Conservation (phyloP, 768 basidiomycete genomes). For the Auriscalpium microsporum region DNA sequence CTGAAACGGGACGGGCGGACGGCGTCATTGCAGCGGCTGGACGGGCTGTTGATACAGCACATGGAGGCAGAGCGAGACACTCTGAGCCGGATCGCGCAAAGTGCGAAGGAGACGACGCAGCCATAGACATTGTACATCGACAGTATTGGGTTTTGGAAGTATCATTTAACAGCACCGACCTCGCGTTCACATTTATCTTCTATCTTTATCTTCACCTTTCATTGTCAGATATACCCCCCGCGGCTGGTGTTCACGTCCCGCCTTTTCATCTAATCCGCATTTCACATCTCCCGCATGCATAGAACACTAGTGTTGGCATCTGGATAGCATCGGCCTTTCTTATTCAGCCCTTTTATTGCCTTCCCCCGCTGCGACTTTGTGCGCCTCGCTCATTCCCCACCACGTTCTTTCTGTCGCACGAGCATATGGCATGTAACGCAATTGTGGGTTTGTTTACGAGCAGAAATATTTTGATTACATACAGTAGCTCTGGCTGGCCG, state of each 20-base stretch:
- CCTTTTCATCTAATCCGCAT: neutral
- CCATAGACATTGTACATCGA: slow-evolving; percentile 5
- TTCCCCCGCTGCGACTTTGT: too few species aligned
- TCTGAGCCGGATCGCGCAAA: slow-evolving; percentile 63
- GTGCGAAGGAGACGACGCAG: slow-evolving; percentile 11
- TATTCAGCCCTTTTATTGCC: too few species aligned
- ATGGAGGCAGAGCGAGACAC: slow-evolving; percentile 79
- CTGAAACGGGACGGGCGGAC: slow-evolving; percentile 33
- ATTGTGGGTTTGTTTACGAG: too few species aligned
- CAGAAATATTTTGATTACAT: too few species aligned
- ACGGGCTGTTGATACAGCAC: slow-evolving; percentile 75
- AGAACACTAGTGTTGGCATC: neutral
- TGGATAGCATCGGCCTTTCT: neutral
- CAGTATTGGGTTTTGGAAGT: neutral
- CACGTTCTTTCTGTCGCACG: too few species aligned
- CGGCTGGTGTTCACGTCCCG: neutral
- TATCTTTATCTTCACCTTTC: neutral
- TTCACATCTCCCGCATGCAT: neutral
- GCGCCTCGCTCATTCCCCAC: too few species aligned
- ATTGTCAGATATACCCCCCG: neutral
- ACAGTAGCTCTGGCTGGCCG: too few species aligned
- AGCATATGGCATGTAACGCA: too few species aligned
- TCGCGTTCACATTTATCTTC: neutral
- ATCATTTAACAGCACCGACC: neutral
- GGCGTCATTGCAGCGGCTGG: slow-evolving; percentile 57